These are phyloP conservation scores for Pichia scutulata DNA, from an alignment of 805 yeast genomes.

Conservation along the genomic window DNA sequence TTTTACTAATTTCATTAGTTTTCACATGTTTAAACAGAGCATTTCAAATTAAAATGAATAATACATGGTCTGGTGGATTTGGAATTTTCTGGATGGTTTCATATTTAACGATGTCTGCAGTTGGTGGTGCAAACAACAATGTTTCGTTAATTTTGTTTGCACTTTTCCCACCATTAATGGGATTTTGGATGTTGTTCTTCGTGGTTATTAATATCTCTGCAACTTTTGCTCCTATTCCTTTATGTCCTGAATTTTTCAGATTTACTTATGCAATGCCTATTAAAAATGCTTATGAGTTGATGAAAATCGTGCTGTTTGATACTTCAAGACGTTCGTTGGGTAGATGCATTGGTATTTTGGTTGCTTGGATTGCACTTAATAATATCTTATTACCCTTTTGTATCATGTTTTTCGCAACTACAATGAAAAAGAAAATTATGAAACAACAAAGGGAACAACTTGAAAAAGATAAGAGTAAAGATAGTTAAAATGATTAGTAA, in stretches of 20 bases:
- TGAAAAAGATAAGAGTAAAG: not conserved
- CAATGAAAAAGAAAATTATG: constrained; percentile 10
- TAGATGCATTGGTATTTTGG: constrained; percentile 17
- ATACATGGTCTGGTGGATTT: constrained; percentile 57
- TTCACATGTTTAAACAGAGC: constrained; percentile 57
- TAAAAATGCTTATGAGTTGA: constrained; percentile 55
- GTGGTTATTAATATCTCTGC: constrained; percentile 64
- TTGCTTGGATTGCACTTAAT: constrained; percentile 18
- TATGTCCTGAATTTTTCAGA: constrained; percentile 49
- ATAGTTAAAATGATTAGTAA: too few relatives aligned
- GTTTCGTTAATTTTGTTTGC: constrained; percentile 45
- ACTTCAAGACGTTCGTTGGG: constrained; percentile 42
- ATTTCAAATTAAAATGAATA: constrained; percentile 53
- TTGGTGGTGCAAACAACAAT: constrained; percentile 70
- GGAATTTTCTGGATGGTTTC: constrained; percentile 67
- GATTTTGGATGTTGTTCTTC: constrained; percentile 67
- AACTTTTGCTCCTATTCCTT: constrained; percentile 56
- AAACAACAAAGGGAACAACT: constrained; percentile 6
- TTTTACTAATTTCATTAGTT: constrained; percentile 49
- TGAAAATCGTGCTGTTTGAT: constrained; percentile 51
- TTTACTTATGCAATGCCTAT: constrained; percentile 67
- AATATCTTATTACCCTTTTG: constrained; percentile 34
- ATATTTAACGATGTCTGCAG: constrained; percentile 63
- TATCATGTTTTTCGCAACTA: constrained; percentile 22
- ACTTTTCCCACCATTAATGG: constrained; percentile 53